These are phyloP conservation scores for Margaritispora aquatica DNA, from an alignment of 495 filamentous ascomycete genomes.

Conservation along the genomic window DNA sequence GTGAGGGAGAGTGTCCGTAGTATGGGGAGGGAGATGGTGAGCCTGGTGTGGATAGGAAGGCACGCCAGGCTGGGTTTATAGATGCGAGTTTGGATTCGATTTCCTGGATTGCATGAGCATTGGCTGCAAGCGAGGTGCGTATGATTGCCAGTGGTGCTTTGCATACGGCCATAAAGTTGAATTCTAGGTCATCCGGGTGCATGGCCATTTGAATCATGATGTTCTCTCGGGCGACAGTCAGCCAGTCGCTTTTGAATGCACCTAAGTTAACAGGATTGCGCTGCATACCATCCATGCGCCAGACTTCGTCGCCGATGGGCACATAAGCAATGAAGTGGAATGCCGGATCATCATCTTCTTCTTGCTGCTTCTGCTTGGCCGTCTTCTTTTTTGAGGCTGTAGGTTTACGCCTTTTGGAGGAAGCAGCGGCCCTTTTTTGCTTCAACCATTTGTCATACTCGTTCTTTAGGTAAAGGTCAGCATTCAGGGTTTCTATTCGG, in stretches of 20 bases:
- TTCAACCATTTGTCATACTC: constrained; percentile 36
- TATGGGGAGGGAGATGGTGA: neutral
- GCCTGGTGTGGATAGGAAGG: constrained; percentile 2
- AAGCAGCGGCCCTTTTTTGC: neutral
- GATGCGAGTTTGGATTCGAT: constrained; percentile 23
- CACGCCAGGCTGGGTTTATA: constrained; percentile 17
- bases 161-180: neutral
- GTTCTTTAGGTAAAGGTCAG: constrained; percentile 62
- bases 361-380: constrained; percentile 27
- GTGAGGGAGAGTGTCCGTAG: too few relatives aligned
- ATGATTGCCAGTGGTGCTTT: neutral
- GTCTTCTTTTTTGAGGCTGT: constrained; percentile 26
- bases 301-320: constrained; percentile 65
- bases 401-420: constrained; percentile 19
- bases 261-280: constrained; percentile 65
- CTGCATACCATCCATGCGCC: constrained; percentile 88
- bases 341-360: constrained; percentile 42
- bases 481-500: constrained; percentile 73
- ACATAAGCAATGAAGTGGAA: constrained; percentile 93
- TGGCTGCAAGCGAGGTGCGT: constrained; percentile 23
- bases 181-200: neutral
- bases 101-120: constrained; percentile 25
- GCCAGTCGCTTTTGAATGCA: constrained; percentile 18
- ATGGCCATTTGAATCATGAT: neutral
- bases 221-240: neutral